phyloP scores from a whole-genome alignment of 2,329 filamentous ascomycete genomes.

The Diplodia seriata region DNA sequence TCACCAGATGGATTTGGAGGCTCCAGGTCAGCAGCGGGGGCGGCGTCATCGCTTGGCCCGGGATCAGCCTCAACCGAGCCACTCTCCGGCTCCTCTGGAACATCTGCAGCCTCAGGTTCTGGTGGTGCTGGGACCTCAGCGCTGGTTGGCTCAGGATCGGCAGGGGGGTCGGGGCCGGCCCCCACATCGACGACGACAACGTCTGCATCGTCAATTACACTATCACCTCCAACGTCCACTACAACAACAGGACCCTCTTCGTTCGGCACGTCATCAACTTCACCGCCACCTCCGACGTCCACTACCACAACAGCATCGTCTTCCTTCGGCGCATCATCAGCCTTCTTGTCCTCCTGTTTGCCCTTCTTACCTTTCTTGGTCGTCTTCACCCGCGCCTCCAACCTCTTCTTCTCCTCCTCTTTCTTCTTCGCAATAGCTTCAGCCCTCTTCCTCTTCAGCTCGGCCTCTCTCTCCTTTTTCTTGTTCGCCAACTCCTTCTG shows the following conservation, averaged over 20 bases:
- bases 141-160: constrained; percentile 12
- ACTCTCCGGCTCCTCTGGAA: background rate
- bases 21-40: background rate
- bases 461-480: constrained; percentile 4
- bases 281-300: constrained; percentile 16
- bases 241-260: background rate
- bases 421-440: constrained; percentile 15
- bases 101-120: constrained; percentile 1
- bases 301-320: background rate
- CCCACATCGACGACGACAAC: constrained; percentile 21
- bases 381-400: constrained; percentile 17
- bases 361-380: constrained; percentile 18
- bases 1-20: background rate
- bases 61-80: background rate
- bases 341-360: constrained; percentile 2
- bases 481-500: constrained; percentile 4
- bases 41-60: background rate
- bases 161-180: constrained; percentile 8
- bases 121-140: background rate
- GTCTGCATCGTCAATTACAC: constrained; percentile 4
- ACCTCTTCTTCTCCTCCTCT: constrained; percentile 19
- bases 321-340: background rate
- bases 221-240: constrained; percentile 17
- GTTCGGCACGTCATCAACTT: background rate
- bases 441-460: constrained; percentile 10